Evolutionary conservation across 2,329 filamentous ascomycete species (phyloP), one percentile per base, ranked within the genome.

Genomic region (Pezicula radicicola): DNA sequence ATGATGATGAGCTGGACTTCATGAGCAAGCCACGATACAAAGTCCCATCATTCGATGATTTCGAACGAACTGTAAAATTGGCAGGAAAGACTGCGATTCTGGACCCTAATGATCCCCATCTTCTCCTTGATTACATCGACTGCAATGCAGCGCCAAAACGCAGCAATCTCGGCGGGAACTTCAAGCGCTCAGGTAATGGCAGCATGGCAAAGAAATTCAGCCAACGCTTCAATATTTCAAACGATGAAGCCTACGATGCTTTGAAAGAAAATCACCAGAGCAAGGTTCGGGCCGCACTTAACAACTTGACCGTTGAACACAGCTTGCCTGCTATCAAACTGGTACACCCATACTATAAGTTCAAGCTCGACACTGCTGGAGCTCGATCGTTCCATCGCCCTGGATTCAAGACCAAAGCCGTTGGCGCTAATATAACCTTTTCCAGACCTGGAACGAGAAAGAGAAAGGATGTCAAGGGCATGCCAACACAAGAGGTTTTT

Each of bases 201-300:
- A 87, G 84, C 47, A 73, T 91, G 40, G 84, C 85, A 3, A 88
- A 87, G 50, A 85, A 89, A 51, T 79, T 96, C 35, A 83, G 83
- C 36, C 83, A 87, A 60, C 86, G 93, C 40, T 99, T 96, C 77
- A 97, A 97, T 66, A 89, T 95, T 53, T 96, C 92, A 28, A 97
- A 97, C 57, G 94, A 99, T 64, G 88, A 94, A 53, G 92, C 92
- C 2, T 99, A 99, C 68, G 92, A 97, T 65, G 84, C 91, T 54
- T 81, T 99, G 42, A 97, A 97, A 71, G 91, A 96, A 70, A 97
- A 97, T 65, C 92, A 96, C 65, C 91, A 96, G 72, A 91, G 90
- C 77, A 97, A 96, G 71, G 89, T 99, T 55, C 85, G 94, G 60
- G 94, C 91, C 48, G 96, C 91, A 1, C 82, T 99, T 55, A 91